Conservation (phyloP, 345 rosid genomes). For the Heritiera fomes region DNA sequence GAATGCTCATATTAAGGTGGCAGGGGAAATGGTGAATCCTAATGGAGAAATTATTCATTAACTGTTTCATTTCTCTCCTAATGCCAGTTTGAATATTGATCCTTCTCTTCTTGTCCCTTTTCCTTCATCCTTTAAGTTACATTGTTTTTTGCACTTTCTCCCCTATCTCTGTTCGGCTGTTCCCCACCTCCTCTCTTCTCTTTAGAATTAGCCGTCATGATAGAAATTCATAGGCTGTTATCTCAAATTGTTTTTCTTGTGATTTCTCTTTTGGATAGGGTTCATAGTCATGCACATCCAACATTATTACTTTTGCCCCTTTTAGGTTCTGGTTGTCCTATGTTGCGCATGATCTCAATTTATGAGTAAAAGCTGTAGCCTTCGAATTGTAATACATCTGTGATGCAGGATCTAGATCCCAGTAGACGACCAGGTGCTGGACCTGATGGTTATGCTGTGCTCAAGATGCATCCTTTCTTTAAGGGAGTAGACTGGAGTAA, state of each 20-base stretch:
- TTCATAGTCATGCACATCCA: background rate
- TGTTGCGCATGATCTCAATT: background rate
- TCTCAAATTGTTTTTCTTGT: background rate
- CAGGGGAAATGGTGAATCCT: background rate
- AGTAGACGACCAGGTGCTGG: slow-evolving; percentile 95
- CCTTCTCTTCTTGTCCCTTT: slow-evolving; percentile 21
- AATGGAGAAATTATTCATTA: slow-evolving; percentile 39
- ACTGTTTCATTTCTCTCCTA: slow-evolving; percentile 26
- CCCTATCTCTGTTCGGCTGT: background rate
- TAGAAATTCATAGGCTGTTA: background rate
- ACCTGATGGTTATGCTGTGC: slow-evolving; percentile 74
- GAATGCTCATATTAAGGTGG: background rate
- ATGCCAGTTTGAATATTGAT: background rate
- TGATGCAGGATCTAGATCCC: slow-evolving; percentile 82
- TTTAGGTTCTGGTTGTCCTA: background rate
- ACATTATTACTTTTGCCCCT: background rate
- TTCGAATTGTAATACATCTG: slow-evolving; percentile 16
- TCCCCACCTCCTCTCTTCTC: background rate
- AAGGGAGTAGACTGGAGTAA: slow-evolving; percentile 83
- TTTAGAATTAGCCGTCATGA: background rate
- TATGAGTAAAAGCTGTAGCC: background rate
- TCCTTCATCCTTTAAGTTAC: background rate
- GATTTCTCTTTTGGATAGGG: background rate
- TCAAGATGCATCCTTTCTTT: slow-evolving; percentile 90
- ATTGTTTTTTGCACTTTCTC: background rate